Evolutionary conservation across 306 rosid species (phyloP).

Genomic region (Pueraria montana): DNA sequence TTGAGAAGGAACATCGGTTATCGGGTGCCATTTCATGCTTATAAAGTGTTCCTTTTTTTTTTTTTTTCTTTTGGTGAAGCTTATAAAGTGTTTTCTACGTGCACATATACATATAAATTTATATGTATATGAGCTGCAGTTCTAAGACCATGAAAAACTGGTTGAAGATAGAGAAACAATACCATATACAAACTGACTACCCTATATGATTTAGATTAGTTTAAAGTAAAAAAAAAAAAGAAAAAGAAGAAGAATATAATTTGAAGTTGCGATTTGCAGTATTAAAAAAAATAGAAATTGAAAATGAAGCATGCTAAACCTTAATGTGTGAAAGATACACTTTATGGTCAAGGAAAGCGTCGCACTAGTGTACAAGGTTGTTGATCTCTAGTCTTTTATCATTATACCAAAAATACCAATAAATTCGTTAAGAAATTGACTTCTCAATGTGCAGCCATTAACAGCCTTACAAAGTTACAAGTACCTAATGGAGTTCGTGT

Average conservation of each 20-base stretch:
- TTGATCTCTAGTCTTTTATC: background rate
- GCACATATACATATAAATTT: too few relatives aligned
- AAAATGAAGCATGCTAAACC: background rate
- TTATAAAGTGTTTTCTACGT: background rate
- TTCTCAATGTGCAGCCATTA: background rate
- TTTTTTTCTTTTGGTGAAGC: too few relatives aligned
- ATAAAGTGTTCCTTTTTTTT: too few relatives aligned
- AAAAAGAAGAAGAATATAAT: background rate
- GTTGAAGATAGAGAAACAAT: background rate
- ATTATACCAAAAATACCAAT: background rate
- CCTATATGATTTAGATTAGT: background rate
- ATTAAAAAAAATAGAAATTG: background rate
- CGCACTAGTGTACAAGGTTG: conserved; percentile 8
- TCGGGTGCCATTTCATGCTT: background rate
- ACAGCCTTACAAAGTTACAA: too few relatives aligned
- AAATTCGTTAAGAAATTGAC: conserved; percentile 16
- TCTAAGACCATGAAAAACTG: too few relatives aligned
- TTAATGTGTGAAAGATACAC: background rate
- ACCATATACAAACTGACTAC: background rate
- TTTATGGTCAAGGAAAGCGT: conserved; percentile 37
- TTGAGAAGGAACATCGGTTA: background rate
- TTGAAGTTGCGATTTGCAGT: conserved; percentile 6
- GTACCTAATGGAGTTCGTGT: background rate
- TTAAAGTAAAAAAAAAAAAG: background rate
- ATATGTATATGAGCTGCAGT: too few relatives aligned